Conservation (phyloP, 2,329 filamentous ascomycete genomes). For the Pseudopyrenochaeta lycopersici region DNA sequence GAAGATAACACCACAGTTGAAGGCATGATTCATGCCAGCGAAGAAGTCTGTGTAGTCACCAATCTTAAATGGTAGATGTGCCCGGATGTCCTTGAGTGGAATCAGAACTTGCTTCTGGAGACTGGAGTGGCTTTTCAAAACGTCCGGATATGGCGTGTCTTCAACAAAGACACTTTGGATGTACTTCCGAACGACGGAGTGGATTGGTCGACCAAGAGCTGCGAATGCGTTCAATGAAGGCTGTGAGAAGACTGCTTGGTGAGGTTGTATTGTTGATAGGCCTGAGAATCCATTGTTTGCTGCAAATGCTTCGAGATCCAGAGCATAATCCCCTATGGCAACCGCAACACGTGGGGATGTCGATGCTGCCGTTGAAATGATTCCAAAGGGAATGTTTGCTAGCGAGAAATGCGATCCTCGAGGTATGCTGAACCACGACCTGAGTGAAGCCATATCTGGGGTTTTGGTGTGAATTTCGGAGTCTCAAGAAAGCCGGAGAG, state of each 20-base stretch:
- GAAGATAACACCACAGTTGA: conserved; percentile 76
- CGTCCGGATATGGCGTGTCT: conserved; percentile 66
- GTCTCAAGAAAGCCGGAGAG: background rate
- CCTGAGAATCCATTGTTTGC: conserved; percentile 66
- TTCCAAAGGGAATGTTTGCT: conserved; percentile 83
- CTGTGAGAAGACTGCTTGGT: conserved; percentile 69
- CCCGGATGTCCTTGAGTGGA: conserved; percentile 66
- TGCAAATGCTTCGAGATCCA: conserved; percentile 73
- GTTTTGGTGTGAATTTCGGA: background rate
- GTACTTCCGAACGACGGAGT: conserved; percentile 73
- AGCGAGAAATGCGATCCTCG: conserved; percentile 74
- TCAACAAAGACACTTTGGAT: conserved; percentile 73
- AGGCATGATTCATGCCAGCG: conserved; percentile 80
- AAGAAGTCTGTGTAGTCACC: conserved; percentile 90
- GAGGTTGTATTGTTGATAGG: conserved; percentile 65
- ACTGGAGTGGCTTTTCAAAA: conserved; percentile 69
- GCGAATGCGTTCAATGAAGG: conserved; percentile 78
- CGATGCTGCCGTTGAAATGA: conserved; percentile 72
- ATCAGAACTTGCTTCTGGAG: conserved; percentile 68
- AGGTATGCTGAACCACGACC: conserved; percentile 69
- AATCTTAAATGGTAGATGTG: conserved; percentile 78
- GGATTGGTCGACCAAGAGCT: conserved; percentile 72
- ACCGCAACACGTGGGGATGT: conserved; percentile 70
- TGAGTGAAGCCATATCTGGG: conserved; percentile 42
- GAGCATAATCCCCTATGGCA: conserved; percentile 75